These are phyloP conservation scores for Backusella sp. DNA, from an alignment of 192 early-diverging fungal species.

Conservation along the genomic window DNA sequence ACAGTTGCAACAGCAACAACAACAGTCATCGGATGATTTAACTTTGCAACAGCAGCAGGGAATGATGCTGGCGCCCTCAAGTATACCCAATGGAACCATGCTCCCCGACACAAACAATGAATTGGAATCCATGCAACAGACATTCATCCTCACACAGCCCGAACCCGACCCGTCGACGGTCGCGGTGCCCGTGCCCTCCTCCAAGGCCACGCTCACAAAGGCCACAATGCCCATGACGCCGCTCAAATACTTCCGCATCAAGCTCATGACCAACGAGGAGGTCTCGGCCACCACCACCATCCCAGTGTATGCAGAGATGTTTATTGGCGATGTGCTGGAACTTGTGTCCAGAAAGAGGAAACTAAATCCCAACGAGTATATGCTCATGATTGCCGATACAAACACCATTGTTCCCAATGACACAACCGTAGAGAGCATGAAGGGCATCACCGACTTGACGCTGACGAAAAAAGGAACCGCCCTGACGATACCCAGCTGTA, in stretches of 20 bases:
- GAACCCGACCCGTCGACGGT: slow-evolving; percentile 30
- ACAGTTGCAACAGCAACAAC: not conserved
- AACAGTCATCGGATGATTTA: not conserved
- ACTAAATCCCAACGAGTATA: slow-evolving; percentile 82
- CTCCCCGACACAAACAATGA: not conserved
- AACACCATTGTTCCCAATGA: slow-evolving; percentile 76
- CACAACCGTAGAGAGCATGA: slow-evolving; percentile 68
- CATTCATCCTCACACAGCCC: not conserved
- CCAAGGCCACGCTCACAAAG: slow-evolving; percentile 39
- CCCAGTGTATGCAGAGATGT: slow-evolving; percentile 65
- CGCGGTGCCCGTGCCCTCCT: slow-evolving; percentile 39
- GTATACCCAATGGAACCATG: not conserved
- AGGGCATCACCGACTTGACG: slow-evolving; percentile 63
- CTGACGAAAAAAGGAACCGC: slow-evolving; percentile 64
- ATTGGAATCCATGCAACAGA: not conserved
- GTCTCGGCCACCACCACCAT: slow-evolving; percentile 93
- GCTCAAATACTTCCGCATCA: slow-evolving; percentile 48
- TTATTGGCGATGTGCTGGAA: slow-evolving; percentile 79
- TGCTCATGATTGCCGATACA: slow-evolving; percentile 79
- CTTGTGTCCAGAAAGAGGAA: slow-evolving; percentile 86
- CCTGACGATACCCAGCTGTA: slow-evolving; percentile 28
- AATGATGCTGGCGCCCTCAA: not conserved
- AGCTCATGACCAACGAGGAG: slow-evolving; percentile 57
- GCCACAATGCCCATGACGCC: slow-evolving; percentile 38
- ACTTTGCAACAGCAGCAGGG: not conserved